phyloP scores from a whole-genome alignment of 306 rosid genomes.

The Cucurbita argyrosperma region DNA sequence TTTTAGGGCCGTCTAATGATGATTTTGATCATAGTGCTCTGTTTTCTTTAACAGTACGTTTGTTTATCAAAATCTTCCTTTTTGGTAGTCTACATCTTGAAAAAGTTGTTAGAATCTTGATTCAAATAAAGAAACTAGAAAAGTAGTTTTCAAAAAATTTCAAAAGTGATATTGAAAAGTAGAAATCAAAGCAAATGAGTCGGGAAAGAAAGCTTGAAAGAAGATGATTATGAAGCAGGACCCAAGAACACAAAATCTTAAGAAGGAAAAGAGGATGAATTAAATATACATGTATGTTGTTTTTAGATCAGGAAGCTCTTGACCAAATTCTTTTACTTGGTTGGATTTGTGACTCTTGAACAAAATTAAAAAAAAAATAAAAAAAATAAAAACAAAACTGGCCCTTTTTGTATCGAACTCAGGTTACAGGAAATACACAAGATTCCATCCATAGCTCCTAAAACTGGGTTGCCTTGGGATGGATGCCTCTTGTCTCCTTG shows the following conservation, averaged over 20 bases:
- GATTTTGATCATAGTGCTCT: background rate
- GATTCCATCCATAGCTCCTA: background rate
- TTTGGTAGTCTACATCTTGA: background rate
- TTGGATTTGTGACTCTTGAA: background rate
- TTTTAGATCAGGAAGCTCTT: background rate
- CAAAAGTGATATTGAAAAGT: background rate
- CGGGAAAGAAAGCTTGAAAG: background rate
- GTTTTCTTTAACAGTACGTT: background rate
- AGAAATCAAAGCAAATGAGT: background rate
- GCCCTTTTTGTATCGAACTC: slow-evolving; percentile 1
- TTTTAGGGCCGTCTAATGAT: background rate
- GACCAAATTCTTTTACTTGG: background rate
- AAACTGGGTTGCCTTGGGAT: background rate
- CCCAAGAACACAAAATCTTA: background rate
- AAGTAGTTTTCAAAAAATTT: background rate
- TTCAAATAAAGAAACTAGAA: background rate
- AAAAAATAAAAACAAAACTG: background rate
- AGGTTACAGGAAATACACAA: background rate
- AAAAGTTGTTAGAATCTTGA: background rate
- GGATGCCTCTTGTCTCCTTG: background rate
- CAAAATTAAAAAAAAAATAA: background rate
- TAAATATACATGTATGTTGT: background rate
- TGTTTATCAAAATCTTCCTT: background rate
- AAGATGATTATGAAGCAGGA: background rate
- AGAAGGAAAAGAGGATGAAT: background rate